These are phyloP conservation scores for Stipa capillata DNA, from an alignment of 176 grass and related monocot genomes.

Conservation along the genomic window DNA sequence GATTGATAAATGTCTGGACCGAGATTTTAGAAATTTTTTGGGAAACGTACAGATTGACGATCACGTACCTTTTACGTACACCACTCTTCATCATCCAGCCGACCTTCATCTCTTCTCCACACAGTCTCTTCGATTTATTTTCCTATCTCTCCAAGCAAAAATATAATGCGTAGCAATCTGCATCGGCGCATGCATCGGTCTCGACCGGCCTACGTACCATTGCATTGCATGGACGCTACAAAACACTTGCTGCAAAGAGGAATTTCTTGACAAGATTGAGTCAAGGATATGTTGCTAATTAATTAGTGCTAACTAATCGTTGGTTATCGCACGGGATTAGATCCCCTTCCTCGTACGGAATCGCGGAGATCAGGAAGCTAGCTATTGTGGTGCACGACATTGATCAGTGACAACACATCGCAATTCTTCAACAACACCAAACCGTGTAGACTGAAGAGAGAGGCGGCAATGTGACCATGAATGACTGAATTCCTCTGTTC, in stretches of 20 bases:
- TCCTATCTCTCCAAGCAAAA: no score
- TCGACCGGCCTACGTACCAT: neutral
- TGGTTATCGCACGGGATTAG: neutral
- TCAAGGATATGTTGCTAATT: no score
- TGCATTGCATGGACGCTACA: neutral
- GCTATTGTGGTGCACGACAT: neutral
- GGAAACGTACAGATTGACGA: no score
- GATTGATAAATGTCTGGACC: no score
- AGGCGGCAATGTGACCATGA: neutral
- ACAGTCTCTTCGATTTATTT: neutral
- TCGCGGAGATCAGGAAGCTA: neutral
- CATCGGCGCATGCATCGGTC: no score
- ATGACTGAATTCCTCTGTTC: no score
- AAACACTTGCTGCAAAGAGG: neutral
- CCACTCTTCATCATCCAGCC: no score
- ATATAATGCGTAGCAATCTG: no score
- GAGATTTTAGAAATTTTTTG: no score
- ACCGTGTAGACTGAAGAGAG: no score
- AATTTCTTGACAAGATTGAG: neutral
- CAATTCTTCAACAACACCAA: no score
- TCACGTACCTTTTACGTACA: no score
- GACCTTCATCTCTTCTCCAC: neutral
- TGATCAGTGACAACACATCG: neutral
- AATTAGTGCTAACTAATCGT: neutral
- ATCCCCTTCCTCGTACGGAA: neutral